Conservation (phyloP, 2,329 filamentous ascomycete genomes). For the Colletotrichum navitas region DNA sequence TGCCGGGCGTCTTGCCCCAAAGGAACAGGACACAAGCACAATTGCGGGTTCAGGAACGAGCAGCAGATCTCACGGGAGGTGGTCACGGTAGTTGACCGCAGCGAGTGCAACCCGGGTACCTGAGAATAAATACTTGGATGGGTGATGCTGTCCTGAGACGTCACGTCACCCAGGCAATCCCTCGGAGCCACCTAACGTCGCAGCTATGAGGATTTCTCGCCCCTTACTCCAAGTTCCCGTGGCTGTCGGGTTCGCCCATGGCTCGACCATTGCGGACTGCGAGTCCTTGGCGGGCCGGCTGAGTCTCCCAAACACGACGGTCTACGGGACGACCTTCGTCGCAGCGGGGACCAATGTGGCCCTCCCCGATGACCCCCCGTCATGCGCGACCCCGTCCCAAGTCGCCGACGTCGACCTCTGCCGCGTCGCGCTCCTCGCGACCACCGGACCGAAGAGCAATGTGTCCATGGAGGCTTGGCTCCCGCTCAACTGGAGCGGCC, state of each 20-base stretch:
- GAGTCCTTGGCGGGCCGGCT: constrained; percentile 24
- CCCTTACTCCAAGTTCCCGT: background rate
- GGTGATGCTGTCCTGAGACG: too few species aligned
- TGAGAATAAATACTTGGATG: background rate
- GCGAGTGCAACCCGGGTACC: background rate
- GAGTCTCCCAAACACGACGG: constrained; percentile 46
- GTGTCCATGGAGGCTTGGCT: constrained; percentile 64
- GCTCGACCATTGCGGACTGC: constrained; percentile 7
- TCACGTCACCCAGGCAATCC: background rate
- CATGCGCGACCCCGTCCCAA: constrained; percentile 48
- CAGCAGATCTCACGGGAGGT: constrained; percentile 13
- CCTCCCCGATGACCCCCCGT: constrained; percentile 49
- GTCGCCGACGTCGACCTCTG: constrained; percentile 45
- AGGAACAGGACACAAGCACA: background rate
- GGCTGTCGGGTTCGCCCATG: background rate
- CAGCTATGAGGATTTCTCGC: constrained; percentile 14
- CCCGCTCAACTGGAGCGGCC: constrained; percentile 57
- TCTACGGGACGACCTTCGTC: constrained; percentile 41
- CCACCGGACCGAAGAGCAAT: constrained; percentile 52
- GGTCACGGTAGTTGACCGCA: constrained; percentile 20
- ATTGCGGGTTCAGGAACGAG: constrained; percentile 11
- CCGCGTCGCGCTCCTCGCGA: constrained; percentile 45
- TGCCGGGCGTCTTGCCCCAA: background rate
- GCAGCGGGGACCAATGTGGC: constrained; percentile 50
- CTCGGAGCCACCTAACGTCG: too few species aligned